Evolutionary conservation across 1,139 yeast genomes (phyloP).

Genomic region (Zygosaccharomyces sapae): DNA sequence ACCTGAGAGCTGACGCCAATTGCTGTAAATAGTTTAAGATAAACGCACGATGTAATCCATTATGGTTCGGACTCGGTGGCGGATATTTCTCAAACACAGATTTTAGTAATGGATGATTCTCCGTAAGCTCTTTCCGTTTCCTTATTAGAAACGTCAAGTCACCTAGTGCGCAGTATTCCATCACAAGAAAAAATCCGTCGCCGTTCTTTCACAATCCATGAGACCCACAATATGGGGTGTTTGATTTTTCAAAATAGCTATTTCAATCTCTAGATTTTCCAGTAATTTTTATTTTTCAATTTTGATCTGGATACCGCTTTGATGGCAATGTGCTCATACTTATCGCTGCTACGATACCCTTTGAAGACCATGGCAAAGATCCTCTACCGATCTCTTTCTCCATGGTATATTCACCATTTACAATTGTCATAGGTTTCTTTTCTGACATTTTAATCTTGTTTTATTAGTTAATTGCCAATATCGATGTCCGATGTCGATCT

Average conservation of each 20-base stretch:
- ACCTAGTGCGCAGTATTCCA: slow-evolving; percentile 96
- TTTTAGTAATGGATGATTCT: slow-evolving; percentile 74
- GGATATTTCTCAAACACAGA: slow-evolving; percentile 79
- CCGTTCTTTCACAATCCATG: slow-evolving; percentile 74
- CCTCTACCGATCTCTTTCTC: slow-evolving; percentile 80
- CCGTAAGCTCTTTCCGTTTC: slow-evolving; percentile 64
- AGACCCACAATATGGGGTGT: slow-evolving; percentile 92
- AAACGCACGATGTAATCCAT: slow-evolving; percentile 74
- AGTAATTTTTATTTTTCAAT: slow-evolving; percentile 78
- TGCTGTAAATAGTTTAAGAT: slow-evolving; percentile 85
- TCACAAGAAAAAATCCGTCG: slow-evolving; percentile 83
- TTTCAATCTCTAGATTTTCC: slow-evolving; percentile 89
- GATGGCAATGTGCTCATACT: slow-evolving; percentile 51
- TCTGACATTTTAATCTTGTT: slow-evolving; percentile 9
- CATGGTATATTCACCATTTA: slow-evolving; percentile 28
- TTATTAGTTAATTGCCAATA: not conserved
- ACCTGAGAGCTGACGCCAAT: slow-evolving; percentile 75
- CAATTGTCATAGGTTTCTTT: slow-evolving; percentile 13
- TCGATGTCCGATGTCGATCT: not conserved
- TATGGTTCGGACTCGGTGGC: slow-evolving; percentile 62
- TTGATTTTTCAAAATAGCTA: slow-evolving; percentile 78
- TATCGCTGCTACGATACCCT: slow-evolving; percentile 42
- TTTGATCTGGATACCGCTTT: slow-evolving; percentile 82
- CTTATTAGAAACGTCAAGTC: slow-evolving; percentile 85
- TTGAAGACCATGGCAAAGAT: slow-evolving; percentile 88